Percentiles rank a stretch among this genome's conserved stretches.
These are phyloP conservation scores for Gnomoniopsis sp. DNA, from an alignment of 2,329 filamentous ascomycete genomes.

Conservation along the genomic window DNA sequence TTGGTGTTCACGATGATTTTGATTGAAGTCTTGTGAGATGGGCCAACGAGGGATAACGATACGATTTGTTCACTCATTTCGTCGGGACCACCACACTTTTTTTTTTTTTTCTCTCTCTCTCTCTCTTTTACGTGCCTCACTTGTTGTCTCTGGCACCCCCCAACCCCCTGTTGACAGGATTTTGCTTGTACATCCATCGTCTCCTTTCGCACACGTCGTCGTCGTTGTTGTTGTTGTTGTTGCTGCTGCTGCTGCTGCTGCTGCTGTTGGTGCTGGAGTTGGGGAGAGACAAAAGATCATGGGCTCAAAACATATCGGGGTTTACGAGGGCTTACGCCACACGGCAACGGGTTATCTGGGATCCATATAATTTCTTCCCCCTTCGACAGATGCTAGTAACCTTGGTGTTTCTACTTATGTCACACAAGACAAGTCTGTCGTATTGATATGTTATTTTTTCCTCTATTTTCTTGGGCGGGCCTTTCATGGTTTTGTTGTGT, in stretches of 20 bases:
- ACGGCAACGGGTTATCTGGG: constrained; percentile 9
- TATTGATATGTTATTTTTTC: too few species aligned
- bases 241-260: background rate
- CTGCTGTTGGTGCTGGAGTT: background rate
- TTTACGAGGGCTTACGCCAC: background rate
- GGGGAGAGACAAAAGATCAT: background rate
- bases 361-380: background rate
- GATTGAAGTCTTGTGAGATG: background rate
- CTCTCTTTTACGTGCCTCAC: too few species aligned
- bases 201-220: background rate
- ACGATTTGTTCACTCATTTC: background rate
- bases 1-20: background rate
- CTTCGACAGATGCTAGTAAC: constrained; percentile 1
- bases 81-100: background rate
- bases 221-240: background rate
- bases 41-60: background rate
- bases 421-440: too few species aligned
- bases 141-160: too few species aligned
- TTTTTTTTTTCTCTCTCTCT: too few species aligned
- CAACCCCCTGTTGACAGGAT: too few species aligned
- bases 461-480: too few species aligned
- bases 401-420: background rate
- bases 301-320: background rate
- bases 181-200: background rate
- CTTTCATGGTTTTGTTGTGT: background rate